Base-by-base conservation (phyloP, 495 filamentous ascomycete species). In the Penicillium psychrofluorescens region DNA sequence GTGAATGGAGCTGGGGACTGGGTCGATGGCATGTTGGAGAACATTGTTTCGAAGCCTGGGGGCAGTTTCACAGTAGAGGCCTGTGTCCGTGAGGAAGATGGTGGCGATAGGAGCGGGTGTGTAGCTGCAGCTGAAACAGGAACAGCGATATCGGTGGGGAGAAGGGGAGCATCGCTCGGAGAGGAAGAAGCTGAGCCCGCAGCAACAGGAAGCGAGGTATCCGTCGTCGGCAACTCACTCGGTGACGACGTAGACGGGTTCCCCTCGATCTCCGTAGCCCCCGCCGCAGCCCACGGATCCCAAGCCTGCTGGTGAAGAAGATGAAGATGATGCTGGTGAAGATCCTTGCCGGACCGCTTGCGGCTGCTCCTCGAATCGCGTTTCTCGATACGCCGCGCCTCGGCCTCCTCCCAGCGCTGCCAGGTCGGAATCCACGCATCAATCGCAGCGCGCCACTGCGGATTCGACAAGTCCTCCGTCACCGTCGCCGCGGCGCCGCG, bases 361-460 rank as follows among this genome's bases (percentile, higher is more conserved):
- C 22, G 32, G 9, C 32, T 10, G 9, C 32, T 34, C 10, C n/a
- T 34, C 32, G 32, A 34, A 48, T 75, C 60, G 40, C 69, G 54
- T 31, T 60, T 64, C 58, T 71, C 62, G 42, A 71, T 71, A 6
- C 68, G 61, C 11, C 44, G 43, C 11, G 63, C 63, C 54, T 70
- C 64, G 1, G 65, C 48, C 28, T 66, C 49, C 43, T 71, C 66
- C 59, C 65, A 71, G 16, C 56, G 56, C 45, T 58, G 60, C 69
- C 69, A 72, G 7, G 63, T 70, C 2, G 69, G 69, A 22, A 71
- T 62, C 67, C 67, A 72, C 7, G 58, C 43, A 50, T 72, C 69
- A 7, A 72, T 51, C 2, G 59, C 66, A 14, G 52, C 60, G 33
- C 64, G 56, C 67, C 67, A 70, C 15, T 63, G 58, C 27, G 59